Base-by-base conservation (phyloP, 2,329 filamentous ascomycete species). In the Daldinia eschscholtzii region DNA sequence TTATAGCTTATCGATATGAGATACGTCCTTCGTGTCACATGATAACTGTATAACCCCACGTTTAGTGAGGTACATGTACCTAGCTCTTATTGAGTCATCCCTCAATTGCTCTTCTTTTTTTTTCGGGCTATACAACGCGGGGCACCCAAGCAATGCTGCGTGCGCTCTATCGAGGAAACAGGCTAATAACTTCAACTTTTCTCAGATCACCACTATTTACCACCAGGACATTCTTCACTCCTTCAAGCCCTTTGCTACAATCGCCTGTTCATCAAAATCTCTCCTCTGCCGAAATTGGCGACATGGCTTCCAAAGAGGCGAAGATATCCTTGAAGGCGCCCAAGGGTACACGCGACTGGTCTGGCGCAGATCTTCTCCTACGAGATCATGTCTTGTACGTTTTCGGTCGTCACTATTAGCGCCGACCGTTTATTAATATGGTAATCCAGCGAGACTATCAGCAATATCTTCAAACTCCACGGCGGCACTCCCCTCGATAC, bases 401-500 rank as follows among this genome's bases (percentile, higher is more conserved):
- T 69, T 65, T 44, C 9, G 26, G 26, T 4, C 18, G 10, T 1
- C 12, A 23, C 41, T 18, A 12, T 63, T 13, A 39, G 7, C 50
- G 18, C 57, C 35, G 56, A 4, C 30, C 23, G 15, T 57, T 10
- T 55, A 52, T 35, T 65, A 55, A 70, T 37, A 12, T 56, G 33
- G 23, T 1, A 57, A 57, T 23, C 13, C 2, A 70, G 61, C 35
- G 56, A 65, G 46, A 66, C 88, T 76, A 93, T 95, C 79, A 89
- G 88, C 72, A 84, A 90, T 67, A 90, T 95, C 78, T 95, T 96
- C 85, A 93, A 94, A 83, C 91, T 91, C 76, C 92, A 95, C 83
- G 93, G 92, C 79, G 93, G 87, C 70, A 90, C 92, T 67, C 90
- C 91, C 69, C 89, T 96, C 72, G 92, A 94, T 81, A 96, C 92